phyloP scores from a whole-genome alignment of 805 yeast species.

The Wickerhamiella cacticola region DNA sequence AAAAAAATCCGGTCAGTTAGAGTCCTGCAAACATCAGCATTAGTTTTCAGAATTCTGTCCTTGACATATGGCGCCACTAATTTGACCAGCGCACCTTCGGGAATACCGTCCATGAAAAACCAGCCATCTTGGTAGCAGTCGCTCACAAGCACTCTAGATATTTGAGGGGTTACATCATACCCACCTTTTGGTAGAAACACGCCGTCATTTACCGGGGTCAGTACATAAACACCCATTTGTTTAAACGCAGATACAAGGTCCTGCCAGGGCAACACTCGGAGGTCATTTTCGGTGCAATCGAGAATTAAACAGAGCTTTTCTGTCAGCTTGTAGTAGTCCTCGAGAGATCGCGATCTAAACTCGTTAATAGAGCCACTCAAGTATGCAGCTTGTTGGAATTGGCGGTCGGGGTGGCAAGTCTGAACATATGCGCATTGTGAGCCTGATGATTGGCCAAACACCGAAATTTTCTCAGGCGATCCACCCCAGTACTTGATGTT shows the following conservation, averaged over 20 bases:
- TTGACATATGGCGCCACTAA: not conserved
- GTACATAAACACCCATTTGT: slow-evolving; percentile 20
- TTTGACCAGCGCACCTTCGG: not conserved
- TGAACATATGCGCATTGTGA: slow-evolving; percentile 31
- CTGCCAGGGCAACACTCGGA: slow-evolving; percentile 20
- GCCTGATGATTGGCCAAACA: slow-evolving; percentile 41
- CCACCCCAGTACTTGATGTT: slow-evolving; percentile 39
- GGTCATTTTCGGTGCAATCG: slow-evolving; percentile 18
- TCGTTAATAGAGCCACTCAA: slow-evolving; percentile 22
- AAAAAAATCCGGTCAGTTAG: slow-evolving; percentile 19
- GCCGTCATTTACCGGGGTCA: slow-evolving; percentile 24
- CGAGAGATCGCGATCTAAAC: slow-evolving; percentile 11
- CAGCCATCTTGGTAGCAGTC: slow-evolving; percentile 26
- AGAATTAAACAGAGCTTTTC: slow-evolving; percentile 14
- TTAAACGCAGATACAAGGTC: slow-evolving; percentile 22
- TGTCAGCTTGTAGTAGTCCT: slow-evolving; percentile 19
- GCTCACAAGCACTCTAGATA: slow-evolving; percentile 22
- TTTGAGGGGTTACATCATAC: slow-evolving; percentile 14
- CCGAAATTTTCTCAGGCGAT: slow-evolving; percentile 33
- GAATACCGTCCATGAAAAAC: slow-evolving; percentile 18
- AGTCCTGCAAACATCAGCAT: slow-evolving; percentile 15
- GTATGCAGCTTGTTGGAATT: slow-evolving; percentile 22
- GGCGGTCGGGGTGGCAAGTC: slow-evolving; percentile 15
- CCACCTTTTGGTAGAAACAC: slow-evolving; percentile 20
- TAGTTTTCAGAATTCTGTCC: slow-evolving; percentile 11